Conservation (phyloP, 495 filamentous ascomycete species). For the Parathielavia hyrcaniae region DNA sequence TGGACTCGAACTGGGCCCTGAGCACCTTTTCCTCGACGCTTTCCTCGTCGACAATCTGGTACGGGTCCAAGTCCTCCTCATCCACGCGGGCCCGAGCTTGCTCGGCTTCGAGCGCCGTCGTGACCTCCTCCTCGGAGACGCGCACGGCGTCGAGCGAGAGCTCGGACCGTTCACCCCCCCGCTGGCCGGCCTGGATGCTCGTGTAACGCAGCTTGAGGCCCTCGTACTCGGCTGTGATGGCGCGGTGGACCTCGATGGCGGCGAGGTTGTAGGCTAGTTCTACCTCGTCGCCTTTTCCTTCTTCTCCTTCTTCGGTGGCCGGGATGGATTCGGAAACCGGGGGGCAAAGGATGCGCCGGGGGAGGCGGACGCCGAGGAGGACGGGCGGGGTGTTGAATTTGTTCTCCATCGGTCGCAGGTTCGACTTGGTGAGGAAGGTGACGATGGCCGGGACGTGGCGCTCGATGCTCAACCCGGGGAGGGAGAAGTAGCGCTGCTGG, state of each 20-base stretch:
- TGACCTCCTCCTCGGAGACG: background rate
- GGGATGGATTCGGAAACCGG: background rate
- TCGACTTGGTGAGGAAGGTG: slow-evolving; percentile 35
- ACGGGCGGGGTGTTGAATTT: slow-evolving; percentile 35
- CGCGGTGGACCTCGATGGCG: slow-evolving; percentile 40
- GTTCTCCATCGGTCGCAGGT: slow-evolving; percentile 32
- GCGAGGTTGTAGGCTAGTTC: slow-evolving; percentile 43
- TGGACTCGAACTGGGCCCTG: background rate
- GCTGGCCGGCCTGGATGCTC: slow-evolving; percentile 40
- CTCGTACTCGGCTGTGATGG: slow-evolving; percentile 32
- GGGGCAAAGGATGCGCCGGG: slow-evolving; percentile 23
- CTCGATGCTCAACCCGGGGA: slow-evolving; percentile 19
- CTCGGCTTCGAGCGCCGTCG: too few species aligned
- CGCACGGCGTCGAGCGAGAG: slow-evolving; percentile 37
- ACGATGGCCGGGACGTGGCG: slow-evolving; percentile 25
- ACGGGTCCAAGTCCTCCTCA: background rate
- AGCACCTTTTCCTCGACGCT: too few species aligned
- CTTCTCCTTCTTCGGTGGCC: background rate
- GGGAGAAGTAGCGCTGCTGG: slow-evolving; percentile 31
- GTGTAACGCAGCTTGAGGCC: slow-evolving; percentile 41
- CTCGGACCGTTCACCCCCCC: slow-evolving; percentile 39
- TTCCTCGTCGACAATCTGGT: slow-evolving; percentile 9
- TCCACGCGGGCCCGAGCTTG: too few species aligned
- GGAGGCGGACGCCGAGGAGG: slow-evolving; percentile 35
- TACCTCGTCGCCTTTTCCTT: slow-evolving; percentile 18